Conservation (phyloP, 2,329 filamentous ascomycete genomes). For the Neodidymelliopsis sp. region DNA sequence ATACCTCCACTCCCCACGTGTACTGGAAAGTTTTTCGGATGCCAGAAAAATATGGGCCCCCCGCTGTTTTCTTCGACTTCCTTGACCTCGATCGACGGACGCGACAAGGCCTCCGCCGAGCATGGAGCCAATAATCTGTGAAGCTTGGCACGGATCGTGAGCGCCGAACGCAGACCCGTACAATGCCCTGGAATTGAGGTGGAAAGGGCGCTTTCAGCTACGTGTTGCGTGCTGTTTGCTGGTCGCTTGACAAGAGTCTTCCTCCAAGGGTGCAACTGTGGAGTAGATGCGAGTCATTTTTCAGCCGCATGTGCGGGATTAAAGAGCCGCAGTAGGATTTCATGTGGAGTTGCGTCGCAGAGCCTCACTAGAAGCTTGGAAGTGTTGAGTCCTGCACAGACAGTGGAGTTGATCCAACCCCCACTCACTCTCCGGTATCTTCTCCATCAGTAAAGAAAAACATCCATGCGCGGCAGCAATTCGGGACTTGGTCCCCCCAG, state of each 20-base stretch:
- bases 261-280: constrained; percentile 8
- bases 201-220: not conserved
- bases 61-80: constrained; percentile 8
- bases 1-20: constrained; percentile 17
- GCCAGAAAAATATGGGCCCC: constrained; percentile 2
- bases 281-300: constrained; percentile 14
- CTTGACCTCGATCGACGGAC: constrained; percentile 12
- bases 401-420: constrained; percentile 7
- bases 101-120: constrained; percentile 8
- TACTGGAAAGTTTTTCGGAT: constrained; percentile 13
- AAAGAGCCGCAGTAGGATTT: constrained; percentile 17
- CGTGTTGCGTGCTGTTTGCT: not conserved
- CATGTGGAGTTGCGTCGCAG: constrained; percentile 21
- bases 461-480: constrained; percentile 1
- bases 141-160: constrained; percentile 12
- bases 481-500: constrained; percentile 1
- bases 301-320: constrained; percentile 22
- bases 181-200: constrained; percentile 1
- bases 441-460: not conserved
- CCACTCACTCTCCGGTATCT: constrained; percentile 5
- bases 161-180: constrained; percentile 5
- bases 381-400: constrained; percentile 21
- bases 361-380: constrained; percentile 19
- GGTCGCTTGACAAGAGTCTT: not conserved
- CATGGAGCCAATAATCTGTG: constrained; percentile 5